These are phyloP conservation scores for Septoria petroselini DNA, from an alignment of 2,329 filamentous ascomycete species.

Conservation along the genomic window DNA sequence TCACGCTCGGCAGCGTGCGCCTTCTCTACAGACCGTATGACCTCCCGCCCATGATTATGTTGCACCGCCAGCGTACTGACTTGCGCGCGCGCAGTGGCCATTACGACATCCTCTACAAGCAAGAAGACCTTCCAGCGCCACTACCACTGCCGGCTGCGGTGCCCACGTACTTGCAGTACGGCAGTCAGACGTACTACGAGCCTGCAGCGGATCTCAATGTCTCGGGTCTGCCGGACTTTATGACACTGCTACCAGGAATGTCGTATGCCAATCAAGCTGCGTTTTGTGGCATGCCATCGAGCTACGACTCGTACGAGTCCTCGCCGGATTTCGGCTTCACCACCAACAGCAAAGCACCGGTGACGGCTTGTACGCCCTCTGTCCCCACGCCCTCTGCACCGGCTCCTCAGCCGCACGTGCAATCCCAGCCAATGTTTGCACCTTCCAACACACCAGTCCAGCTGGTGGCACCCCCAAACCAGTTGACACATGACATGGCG, in stretches of 20 bases:
- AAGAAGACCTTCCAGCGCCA: conserved; percentile 48
- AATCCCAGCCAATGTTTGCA: conserved; percentile 31
- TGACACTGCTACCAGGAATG: conserved; percentile 48
- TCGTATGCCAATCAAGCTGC: conserved; percentile 35
- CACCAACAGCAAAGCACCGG: conserved; percentile 24
- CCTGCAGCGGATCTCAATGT: conserved; percentile 32
- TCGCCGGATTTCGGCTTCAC: conserved; percentile 32
- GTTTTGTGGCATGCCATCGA: conserved; percentile 23
- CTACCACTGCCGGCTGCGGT: conserved; percentile 32
- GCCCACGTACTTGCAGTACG: conserved; percentile 38
- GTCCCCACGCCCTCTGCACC: conserved; percentile 29
- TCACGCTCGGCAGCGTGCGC: conserved; percentile 61
- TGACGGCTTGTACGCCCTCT: conserved; percentile 29
- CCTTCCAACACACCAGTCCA: conserved; percentile 30
- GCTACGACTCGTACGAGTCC: conserved; percentile 25
- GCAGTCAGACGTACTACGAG: conserved; percentile 28
- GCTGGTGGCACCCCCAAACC: conserved; percentile 31
- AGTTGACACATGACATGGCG: conserved; percentile 34
- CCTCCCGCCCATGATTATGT: neutral
- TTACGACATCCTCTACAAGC: conserved; percentile 88
- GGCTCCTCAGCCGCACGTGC: conserved; percentile 32
- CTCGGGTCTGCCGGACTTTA: conserved; percentile 37
- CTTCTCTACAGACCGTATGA: conserved; percentile 65
- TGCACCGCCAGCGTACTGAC: conserved; percentile 6
- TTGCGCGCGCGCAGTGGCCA: conserved; percentile 60